Percentiles rank a stretch among this genome's conserved stretches.
phyloP scores from a whole-genome alignment of 805 yeast genomes.

The Kazachstania kunashirensis region DNA sequence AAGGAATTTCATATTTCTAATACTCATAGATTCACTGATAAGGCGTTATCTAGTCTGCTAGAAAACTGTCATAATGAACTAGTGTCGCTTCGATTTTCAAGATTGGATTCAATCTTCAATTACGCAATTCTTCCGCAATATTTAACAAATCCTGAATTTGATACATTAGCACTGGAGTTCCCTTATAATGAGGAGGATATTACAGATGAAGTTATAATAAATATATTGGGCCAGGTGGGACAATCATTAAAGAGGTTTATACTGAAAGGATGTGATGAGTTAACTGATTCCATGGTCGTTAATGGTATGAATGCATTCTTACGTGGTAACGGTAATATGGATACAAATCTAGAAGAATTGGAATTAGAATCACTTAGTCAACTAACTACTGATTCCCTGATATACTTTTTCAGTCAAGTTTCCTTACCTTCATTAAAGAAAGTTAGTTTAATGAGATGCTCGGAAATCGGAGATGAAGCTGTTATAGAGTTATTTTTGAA shows the following conservation, averaged over 20 bases:
- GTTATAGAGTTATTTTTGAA: slow-evolving; percentile 52
- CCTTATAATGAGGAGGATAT: slow-evolving; percentile 59
- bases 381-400: slow-evolving; percentile 60
- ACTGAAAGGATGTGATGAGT: slow-evolving; percentile 62
- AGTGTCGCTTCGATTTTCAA: slow-evolving; percentile 47
- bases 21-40: slow-evolving; percentile 74
- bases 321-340: slow-evolving; percentile 22
- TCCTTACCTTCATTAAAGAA: slow-evolving; percentile 49
- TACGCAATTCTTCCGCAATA: slow-evolving; percentile 60
- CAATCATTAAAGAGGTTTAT: slow-evolving; percentile 45
- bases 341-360: slow-evolving; percentile 38
- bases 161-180: slow-evolving; percentile 54
- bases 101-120: slow-evolving; percentile 64
- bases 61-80: slow-evolving; percentile 51
- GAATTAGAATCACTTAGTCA: slow-evolving; percentile 53
- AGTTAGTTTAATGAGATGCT: slow-evolving; percentile 57
- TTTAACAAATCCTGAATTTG: slow-evolving; percentile 36
- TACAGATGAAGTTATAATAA: slow-evolving; percentile 56
- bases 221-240: slow-evolving; percentile 54
- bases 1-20: slow-evolving; percentile 55
- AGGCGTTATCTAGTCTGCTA: slow-evolving; percentile 51
- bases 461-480: slow-evolving; percentile 53
- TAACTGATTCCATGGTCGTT: slow-evolving; percentile 54
- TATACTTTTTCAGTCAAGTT: slow-evolving; percentile 40
- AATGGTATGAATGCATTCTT: slow-evolving; percentile 56